phyloP scores from a whole-genome alignment of 306 rosid genomes.

The Gleditsia sinensis region DNA sequence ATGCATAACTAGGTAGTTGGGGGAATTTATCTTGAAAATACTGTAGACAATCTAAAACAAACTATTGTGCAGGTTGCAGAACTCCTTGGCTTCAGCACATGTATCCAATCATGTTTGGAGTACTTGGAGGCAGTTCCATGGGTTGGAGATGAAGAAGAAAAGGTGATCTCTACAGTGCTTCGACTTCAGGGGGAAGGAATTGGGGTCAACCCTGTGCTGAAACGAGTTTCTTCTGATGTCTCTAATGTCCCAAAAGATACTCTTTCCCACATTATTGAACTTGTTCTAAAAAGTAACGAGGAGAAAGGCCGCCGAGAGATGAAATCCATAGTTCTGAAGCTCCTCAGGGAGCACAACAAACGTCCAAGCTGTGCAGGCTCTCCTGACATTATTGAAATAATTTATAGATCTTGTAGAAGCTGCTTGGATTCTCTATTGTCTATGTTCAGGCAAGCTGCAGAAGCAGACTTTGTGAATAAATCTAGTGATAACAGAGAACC shows the following conservation, averaged over 20 bases:
- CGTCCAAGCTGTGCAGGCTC: slow-evolving; percentile 56
- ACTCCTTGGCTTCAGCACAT: slow-evolving; percentile 72
- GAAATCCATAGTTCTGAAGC: slow-evolving; percentile 91
- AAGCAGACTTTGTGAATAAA: slow-evolving; percentile 42
- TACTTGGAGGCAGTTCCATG: slow-evolving; percentile 96
- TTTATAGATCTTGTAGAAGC: slow-evolving; percentile 66
- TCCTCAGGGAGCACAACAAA: slow-evolving; percentile 77
- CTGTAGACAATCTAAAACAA: slow-evolving; percentile 17
- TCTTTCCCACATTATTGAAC: slow-evolving; percentile 70
- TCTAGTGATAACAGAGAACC: slow-evolving; percentile 48
- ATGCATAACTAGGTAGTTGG: background rate
- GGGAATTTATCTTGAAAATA: background rate
- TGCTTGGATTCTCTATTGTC: slow-evolving; percentile 63
- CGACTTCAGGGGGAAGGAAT: slow-evolving; percentile 85
- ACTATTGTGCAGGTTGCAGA: slow-evolving; percentile 72
- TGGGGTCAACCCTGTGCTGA: slow-evolving; percentile 79
- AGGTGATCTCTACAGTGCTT: slow-evolving; percentile 75
- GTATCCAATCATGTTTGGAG: slow-evolving; percentile 85
- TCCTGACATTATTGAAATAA: slow-evolving; percentile 57
- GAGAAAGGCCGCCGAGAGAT: slow-evolving; percentile 96
- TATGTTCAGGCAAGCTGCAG: slow-evolving; percentile 73
- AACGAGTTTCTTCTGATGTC: slow-evolving; percentile 75
- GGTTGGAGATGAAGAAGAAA: slow-evolving; percentile 98
- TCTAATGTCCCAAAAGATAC: slow-evolving; percentile 73
- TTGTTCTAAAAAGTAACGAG: slow-evolving; percentile 83